phyloP scores from a whole-genome alignment of 768 basidiomycete species.

The Tylopilus balloui region DNA sequence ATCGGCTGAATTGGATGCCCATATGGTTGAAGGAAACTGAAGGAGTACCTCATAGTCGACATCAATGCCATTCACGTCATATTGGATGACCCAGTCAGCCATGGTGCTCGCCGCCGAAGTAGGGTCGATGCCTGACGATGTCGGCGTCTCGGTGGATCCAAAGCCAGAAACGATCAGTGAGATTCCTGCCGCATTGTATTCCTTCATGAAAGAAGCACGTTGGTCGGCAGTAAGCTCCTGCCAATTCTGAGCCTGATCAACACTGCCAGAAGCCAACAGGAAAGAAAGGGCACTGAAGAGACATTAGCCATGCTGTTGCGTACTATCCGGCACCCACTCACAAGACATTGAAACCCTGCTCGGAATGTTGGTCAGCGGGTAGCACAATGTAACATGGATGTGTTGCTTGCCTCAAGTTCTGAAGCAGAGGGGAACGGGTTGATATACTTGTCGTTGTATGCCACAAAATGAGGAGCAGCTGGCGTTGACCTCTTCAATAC shows the following conservation, averaged over 20 bases:
- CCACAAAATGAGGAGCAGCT: constrained; percentile 47
- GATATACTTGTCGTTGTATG: constrained; percentile 40
- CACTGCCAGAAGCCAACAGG: constrained; percentile 38
- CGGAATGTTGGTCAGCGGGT: not conserved
- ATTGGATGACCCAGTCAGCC: constrained; percentile 44
- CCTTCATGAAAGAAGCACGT: constrained; percentile 39
- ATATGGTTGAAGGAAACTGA: not conserved
- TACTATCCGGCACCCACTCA: constrained; percentile 7
- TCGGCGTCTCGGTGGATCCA: constrained; percentile 42
- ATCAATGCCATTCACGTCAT: constrained; percentile 49
- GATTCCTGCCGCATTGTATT: constrained; percentile 54
- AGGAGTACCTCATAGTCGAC: constrained; percentile 45
- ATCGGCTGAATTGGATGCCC: not conserved
- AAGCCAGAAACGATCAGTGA: constrained; percentile 55
- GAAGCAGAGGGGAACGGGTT: constrained; percentile 43
- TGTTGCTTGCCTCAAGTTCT: constrained; percentile 35
- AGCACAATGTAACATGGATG: not conserved
- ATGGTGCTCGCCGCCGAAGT: constrained; percentile 38
- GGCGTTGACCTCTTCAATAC: constrained; percentile 23
- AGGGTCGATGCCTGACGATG: constrained; percentile 38
- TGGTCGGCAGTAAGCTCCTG: constrained; percentile 34
- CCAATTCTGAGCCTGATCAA: constrained; percentile 47
- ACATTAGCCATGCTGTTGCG: not conserved
- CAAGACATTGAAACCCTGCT: constrained; percentile 36
- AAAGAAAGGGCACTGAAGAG: constrained; percentile 38